Base-by-base conservation (phyloP, 345 rosid species). In the Draba incana region DNA sequence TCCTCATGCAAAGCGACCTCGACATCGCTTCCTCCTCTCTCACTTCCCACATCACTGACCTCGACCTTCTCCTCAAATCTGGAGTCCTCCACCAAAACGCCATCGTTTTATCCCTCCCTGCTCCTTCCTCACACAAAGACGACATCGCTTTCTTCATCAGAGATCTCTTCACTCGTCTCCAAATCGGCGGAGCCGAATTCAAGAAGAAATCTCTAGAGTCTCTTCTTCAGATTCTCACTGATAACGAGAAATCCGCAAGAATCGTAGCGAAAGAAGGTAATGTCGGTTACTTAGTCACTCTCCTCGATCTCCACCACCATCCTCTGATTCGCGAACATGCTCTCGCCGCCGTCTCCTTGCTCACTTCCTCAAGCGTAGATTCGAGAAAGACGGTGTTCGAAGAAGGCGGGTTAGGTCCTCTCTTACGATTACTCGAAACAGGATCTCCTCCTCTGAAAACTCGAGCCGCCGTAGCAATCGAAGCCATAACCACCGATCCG, bases 1-100 rank as follows among this genome's bases (percentile, higher is more conserved):
- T 90, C 31, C 78, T 77, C 41, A 84, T 88, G 82, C 97, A 90
- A 79, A 88, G 94, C 79, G 97, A 90, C 81, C 94, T 90, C 64
- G 94, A 90, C 64, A 88, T 88, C n/a, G 82, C 88, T 59, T 80
- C 90, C 15, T 59, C 88, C 13, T 70, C 90, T 2, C 86, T 90
- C 44, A 78, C 90, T 2, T 76, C 47, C 50, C 89, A 83, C 67
- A 81, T 86, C 53, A 82, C 77, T 16, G 88, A 82, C 78, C 89
- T 90, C 42, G 86, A 88, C 76, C 77, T 90, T 67, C 85, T 90
- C 2, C 86, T 90, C 81, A 80, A 84, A 76, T 90, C 97, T 64
- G 97, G 94, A 9, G 92, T 90, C 31, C 89, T 90, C 39, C 76
- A 86, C 49, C 92, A 90, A 11, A 81, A 77, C 77, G 94, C 97